A percentile compares a stretch with the other conserved stretches of the same genome.
Conservation (phyloP, 208 protist species). For the Acanthamoeba lenticulata region DNA sequence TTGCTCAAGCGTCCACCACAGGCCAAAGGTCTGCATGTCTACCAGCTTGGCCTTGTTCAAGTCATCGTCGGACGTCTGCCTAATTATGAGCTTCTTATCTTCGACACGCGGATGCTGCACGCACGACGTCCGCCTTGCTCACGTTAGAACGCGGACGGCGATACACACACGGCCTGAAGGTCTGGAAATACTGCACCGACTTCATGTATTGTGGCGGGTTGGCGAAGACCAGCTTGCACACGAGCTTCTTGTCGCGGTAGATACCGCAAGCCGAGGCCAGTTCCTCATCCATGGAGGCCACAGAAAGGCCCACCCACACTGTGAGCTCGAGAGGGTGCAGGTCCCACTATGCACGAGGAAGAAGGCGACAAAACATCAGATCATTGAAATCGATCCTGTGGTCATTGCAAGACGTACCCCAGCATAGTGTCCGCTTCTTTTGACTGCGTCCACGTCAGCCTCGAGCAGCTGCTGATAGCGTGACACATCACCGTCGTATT, state of each 20-base stretch:
- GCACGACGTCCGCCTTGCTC: no score
- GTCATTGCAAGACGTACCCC: no score
- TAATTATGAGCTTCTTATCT: background rate
- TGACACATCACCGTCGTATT: background rate
- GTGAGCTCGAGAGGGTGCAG: constrained; percentile 11
- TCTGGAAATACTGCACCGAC: no score
- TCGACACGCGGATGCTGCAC: background rate
- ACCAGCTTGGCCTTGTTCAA: background rate
- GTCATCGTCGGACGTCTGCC: background rate
- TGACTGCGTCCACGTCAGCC: background rate
- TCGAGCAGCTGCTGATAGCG: background rate
- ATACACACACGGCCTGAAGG: no score
- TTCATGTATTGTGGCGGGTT: background rate
- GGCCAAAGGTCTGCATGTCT: background rate
- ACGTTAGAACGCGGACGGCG: background rate
- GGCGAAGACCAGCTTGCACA: constrained; percentile 24
- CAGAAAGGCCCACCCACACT: background rate
- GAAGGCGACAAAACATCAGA: background rate
- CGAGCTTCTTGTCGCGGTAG: background rate
- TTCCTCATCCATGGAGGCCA: background rate
- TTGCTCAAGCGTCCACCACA: constrained; percentile 8
- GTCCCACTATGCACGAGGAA: background rate
- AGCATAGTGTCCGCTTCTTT: background rate
- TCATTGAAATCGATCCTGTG: background rate
- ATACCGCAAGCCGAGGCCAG: constrained; percentile 5